Evolutionary conservation across 1,284 basidiomycete genomes (phyloP), one percentile per base, ranked within the genome.

Genomic region (Boletus chippewaensis): DNA sequence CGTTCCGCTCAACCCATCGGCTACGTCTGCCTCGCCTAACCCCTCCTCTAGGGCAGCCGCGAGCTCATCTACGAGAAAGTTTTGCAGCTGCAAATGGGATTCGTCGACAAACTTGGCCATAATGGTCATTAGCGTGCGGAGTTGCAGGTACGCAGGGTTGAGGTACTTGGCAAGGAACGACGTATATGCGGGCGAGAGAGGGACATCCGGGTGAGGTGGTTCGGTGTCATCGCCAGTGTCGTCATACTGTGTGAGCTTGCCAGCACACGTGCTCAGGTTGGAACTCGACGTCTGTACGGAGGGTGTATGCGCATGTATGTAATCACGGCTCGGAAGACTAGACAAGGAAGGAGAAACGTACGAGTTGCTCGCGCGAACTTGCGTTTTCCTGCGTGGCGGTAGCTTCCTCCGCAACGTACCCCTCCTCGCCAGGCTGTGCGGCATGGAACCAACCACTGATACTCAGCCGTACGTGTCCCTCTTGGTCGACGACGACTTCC

Each of bases 371-470:
- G 56, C 82, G 78, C 16, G 87, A 91, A 41, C 60, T 61, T 24
- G 58, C 41, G 64, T 81, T 88, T 69, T 82, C 83, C 43, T 74
- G 65, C 71, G 62, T 56, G 70, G 58, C 52, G 54, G 24, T 15
- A 8, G 64, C 54, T 10, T 58, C 49, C 51, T 81, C 79, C 0
- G 74, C 70, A 48, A 83, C 77, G 65, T 90, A 93, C 0, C 91
- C 94, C 45, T 92, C 87, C 68, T 99, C 95, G 16, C 90, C 93
- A 57, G 88, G 83, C 63, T 95, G 85, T 0, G 91, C 87, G 16
- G 86, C 83, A 68, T 99, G 95, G 75, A 95, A 96, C 94, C 95
- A 99, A 7, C 95, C 95, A 57, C 89, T 94, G 60, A 99, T 90
- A 62, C 91, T 93, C 55, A 98, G 71, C 41, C 92, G 73, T 65